Percentiles rank a stretch among this genome's conserved stretches.
phyloP scores from a whole-genome alignment of 2,329 filamentous ascomycete species.

The Ceratocystis harringtonii region DNA sequence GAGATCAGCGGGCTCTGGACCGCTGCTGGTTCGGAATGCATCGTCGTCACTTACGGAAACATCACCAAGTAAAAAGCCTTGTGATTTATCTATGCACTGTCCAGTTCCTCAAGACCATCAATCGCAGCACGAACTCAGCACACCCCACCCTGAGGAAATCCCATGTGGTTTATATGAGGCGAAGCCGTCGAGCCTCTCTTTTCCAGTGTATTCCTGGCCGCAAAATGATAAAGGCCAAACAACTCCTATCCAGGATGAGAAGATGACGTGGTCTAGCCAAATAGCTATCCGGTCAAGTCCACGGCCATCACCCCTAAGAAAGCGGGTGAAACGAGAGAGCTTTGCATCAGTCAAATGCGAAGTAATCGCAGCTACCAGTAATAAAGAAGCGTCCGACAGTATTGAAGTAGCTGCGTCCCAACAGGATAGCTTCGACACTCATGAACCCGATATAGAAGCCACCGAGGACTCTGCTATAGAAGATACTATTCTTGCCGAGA shows the following conservation, averaged over 20 bases:
- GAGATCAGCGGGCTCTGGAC: not conserved
- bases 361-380: too few relatives aligned
- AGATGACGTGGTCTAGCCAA: slow-evolving; percentile 8
- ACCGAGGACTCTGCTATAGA: slow-evolving; percentile 9
- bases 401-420: not conserved
- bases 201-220: slow-evolving; percentile 5
- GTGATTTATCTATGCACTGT: not conserved
- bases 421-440: not conserved
- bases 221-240: not conserved
- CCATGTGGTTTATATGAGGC: not conserved
- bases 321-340: not conserved
- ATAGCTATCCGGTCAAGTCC: slow-evolving; percentile 14
- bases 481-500: slow-evolving; percentile 8
- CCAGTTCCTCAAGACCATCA: not conserved
- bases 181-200: slow-evolving; percentile 1
- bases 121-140: not conserved
- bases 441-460: not conserved
- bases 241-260: not conserved
- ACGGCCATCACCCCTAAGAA: not conserved
- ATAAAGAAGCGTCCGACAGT: not conserved
- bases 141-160: not conserved
- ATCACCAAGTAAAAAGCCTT: not conserved
- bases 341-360: not conserved
- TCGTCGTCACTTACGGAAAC: not conserved
- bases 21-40: not conserved